Percentiles rank a stretch among this genome's conserved stretches.
Conservation (phyloP, 2,329 filamentous ascomycete species). For the Albifimbria verrucaria region DNA sequence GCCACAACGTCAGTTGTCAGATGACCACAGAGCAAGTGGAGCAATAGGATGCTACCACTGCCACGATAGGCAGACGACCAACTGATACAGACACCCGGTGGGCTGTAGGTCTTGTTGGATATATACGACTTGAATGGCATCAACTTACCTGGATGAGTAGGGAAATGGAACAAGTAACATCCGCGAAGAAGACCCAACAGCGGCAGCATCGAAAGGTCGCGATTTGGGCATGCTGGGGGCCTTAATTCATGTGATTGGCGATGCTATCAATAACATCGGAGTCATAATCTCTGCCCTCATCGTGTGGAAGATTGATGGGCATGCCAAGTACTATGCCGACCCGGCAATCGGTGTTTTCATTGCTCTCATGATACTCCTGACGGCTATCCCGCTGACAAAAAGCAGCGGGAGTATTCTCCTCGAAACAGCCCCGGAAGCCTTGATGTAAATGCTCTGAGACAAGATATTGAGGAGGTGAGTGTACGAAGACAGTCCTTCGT, state of each 20-base stretch:
- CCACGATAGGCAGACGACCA: neutral
- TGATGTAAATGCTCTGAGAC: constrained; percentile 58
- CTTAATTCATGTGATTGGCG: constrained; percentile 66
- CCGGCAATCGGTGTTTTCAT: constrained; percentile 68
- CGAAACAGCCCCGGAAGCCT: constrained; percentile 63
- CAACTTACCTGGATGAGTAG: neutral
- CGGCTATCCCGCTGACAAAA: constrained; percentile 60
- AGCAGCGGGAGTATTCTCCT: constrained; percentile 64
- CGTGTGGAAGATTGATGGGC: constrained; percentile 62
- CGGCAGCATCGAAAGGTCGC: too few relatives aligned
- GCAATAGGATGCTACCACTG: neutral
- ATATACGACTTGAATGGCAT: neutral
- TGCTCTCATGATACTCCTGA: constrained; percentile 66
- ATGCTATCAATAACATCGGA: constrained; percentile 73
- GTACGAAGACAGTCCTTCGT: neutral
- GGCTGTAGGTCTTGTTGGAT: constrained; percentile 6
- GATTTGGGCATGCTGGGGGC: constrained; percentile 73
- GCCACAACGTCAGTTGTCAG: neutral
- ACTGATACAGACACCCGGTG: constrained; percentile 1
- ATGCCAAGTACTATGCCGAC: constrained; percentile 66
- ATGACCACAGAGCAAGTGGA: neutral
- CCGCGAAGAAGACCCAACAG: too few relatives aligned
- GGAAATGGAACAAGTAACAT: too few relatives aligned
- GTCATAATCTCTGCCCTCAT: constrained; percentile 68
- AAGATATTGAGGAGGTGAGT: constrained; percentile 62